A percentile compares a stretch with the other conserved stretches of the same genome.
phyloP scores from a whole-genome alignment of 2,329 filamentous ascomycete species.

The Biscogniauxia sp. region DNA sequence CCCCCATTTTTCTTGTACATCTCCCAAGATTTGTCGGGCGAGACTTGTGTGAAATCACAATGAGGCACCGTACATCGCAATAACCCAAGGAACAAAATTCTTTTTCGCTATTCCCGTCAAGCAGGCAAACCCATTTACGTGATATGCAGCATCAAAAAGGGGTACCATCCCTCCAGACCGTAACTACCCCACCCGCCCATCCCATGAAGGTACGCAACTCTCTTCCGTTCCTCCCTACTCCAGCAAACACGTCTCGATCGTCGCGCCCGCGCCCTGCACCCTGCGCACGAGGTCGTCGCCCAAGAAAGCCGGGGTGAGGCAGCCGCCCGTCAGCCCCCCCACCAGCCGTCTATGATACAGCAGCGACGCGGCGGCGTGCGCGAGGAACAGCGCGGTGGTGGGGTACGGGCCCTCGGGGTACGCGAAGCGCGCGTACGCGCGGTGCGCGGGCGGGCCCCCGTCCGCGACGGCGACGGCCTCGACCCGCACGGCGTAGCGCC shows the following conservation, averaged over 20 bases:
- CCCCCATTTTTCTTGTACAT: no score
- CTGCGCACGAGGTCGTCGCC: constrained; percentile 15
- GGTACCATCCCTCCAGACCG: no score
- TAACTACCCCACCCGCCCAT: no score
- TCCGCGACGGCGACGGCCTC: constrained; percentile 21
- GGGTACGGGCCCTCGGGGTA: constrained; percentile 19
- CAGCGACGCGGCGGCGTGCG: constrained; percentile 20
- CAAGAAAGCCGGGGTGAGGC: constrained; percentile 21
- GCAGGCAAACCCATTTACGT: no score
- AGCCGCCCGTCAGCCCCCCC: constrained; percentile 12
- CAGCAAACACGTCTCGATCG: constrained; percentile 10
- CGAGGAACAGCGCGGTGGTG: constrained; percentile 17
- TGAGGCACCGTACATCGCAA: no score
- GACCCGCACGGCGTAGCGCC: constrained; percentile 6
- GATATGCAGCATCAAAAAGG: no score
- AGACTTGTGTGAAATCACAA: no score
- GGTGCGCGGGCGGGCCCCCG: not conserved
- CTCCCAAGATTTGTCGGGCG: no score
- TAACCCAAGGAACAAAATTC: no score
- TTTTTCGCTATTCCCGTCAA: no score
- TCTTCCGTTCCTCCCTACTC: not conserved
- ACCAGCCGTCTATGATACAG: constrained; percentile 18
- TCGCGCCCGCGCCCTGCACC: constrained; percentile 9
- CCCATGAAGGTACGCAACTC: no score
- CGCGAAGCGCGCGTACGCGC: constrained; percentile 15